phyloP scores from a whole-genome alignment of 345 rosid species.

The Toxicodendron radicans region DNA sequence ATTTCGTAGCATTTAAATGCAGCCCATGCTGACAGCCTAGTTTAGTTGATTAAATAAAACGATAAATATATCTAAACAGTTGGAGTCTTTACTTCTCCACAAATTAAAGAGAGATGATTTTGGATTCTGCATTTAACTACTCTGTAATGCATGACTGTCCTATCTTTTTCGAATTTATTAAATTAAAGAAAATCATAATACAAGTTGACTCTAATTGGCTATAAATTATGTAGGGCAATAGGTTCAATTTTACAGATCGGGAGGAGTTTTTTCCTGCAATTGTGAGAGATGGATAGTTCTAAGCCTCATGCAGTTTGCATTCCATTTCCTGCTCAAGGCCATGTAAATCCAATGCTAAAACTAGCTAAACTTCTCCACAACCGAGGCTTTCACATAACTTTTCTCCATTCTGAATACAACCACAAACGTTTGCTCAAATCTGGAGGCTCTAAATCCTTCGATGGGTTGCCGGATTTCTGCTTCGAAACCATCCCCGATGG shows the following conservation, averaged over 20 bases:
- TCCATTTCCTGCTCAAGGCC: conserved; percentile 43
- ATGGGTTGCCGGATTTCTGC: conserved; percentile 27
- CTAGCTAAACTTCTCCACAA: conserved; percentile 39
- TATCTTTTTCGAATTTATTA: no score
- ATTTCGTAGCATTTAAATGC: no score
- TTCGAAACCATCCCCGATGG: conserved; percentile 38
- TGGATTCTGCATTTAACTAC: no score
- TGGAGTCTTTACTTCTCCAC: no score
- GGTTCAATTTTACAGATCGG: background rate
- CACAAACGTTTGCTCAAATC: conserved; percentile 31
- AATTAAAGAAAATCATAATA: no score
- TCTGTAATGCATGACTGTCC: no score
- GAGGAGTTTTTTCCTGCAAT: background rate
- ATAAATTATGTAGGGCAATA: no score
- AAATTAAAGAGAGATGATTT: no score
- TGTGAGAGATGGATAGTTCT: background rate
- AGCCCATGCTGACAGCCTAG: no score
- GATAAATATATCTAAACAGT: no score
- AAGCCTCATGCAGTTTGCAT: conserved; percentile 38
- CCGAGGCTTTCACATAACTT: conserved; percentile 38
- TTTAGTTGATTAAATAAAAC: no score
- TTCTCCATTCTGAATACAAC: conserved; percentile 33
- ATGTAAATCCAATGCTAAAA: conserved; percentile 31
- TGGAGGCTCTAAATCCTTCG: conserved; percentile 18
- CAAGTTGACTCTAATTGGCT: no score